Percentiles rank a stretch among this genome's conserved stretches.
Evolutionary conservation across 192 early-diverging fungal genomes (phyloP).

Genomic region (Coemansia sp.): DNA sequence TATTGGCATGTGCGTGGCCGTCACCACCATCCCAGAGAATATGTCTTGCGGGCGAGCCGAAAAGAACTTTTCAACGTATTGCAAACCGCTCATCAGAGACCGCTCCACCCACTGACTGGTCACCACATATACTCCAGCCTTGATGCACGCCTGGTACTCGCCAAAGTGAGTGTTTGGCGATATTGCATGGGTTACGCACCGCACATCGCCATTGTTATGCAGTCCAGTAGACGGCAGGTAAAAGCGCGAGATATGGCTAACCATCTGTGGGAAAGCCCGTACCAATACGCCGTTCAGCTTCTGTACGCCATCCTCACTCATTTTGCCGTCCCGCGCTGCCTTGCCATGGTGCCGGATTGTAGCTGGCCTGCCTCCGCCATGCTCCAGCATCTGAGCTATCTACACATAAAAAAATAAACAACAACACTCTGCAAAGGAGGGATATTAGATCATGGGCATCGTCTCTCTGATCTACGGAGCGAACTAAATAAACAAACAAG

Average conservation of each 20-base stretch:
- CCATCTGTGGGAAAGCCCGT: conserved; percentile 44
- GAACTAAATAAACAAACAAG: not conserved
- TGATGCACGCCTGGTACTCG: conserved; percentile 41
- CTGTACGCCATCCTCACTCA: not conserved
- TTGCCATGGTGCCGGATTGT: conserved; percentile 24
- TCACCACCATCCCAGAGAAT: conserved; percentile 55
- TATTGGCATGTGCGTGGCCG: conserved; percentile 39
- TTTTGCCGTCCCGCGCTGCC: not conserved
- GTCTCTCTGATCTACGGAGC: not conserved
- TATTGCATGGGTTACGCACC: conserved; percentile 38
- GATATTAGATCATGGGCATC: not conserved
- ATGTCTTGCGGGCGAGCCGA: conserved; percentile 36
- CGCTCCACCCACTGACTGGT: conserved; percentile 51
- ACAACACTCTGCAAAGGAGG: not conserved
- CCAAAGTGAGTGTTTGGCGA: conserved; percentile 52
- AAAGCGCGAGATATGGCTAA: conserved; percentile 41
- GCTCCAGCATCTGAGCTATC: conserved; percentile 34
- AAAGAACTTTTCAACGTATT: conserved; percentile 45
- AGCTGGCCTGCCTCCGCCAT: conserved; percentile 40
- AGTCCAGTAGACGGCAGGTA: conserved; percentile 12
- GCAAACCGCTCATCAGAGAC: conserved; percentile 27
- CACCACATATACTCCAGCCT: conserved; percentile 41
- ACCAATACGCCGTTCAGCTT: conserved; percentile 50
- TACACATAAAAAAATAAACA: conserved; percentile 5
- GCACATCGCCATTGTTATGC: not conserved